A percentile compares a stretch with the other conserved stretches of the same genome.
Evolutionary conservation across 805 yeast species (phyloP).

Genomic region (Wilhelminamyces savonicus): DNA sequence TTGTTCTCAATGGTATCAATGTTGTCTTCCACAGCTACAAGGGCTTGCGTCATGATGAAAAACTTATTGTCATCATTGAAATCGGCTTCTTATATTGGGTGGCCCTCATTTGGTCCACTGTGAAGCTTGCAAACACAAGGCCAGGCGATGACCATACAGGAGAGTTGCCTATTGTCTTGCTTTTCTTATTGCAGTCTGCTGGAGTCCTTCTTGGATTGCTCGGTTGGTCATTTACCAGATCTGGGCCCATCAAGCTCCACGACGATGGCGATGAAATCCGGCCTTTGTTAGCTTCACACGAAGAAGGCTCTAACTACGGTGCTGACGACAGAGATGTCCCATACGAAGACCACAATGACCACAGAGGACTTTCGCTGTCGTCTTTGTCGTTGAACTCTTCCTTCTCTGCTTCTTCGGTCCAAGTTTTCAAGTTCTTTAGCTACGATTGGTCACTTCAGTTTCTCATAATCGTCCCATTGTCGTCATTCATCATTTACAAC

Average conservation of each 20-base stretch:
- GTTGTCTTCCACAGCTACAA: conserved; percentile 25
- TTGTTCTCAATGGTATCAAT: conserved; percentile 43
- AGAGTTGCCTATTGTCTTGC: conserved; percentile 40
- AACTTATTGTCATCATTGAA: conserved; percentile 44
- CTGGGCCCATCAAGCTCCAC: conserved; percentile 1
- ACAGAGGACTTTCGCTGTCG: conserved; percentile 6
- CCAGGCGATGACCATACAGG: conserved; percentile 46
- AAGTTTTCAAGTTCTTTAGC: conserved; percentile 35
- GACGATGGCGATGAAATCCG: conserved; percentile 17
- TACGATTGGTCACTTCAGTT: conserved; percentile 84
- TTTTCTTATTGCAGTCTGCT: conserved; percentile 41
- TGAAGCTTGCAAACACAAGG: conserved; percentile 42
- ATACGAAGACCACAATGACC: too few relatives aligned
- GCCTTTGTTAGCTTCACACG: conserved; percentile 26
- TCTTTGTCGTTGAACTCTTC: conserved; percentile 14
- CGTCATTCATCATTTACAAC: conserved; percentile 49
- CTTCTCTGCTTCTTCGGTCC: background rate
- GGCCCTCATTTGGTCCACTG: conserved; percentile 35
- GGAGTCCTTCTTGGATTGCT: conserved; percentile 49
- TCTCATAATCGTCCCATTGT: conserved; percentile 58
- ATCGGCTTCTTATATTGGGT: conserved; percentile 54
- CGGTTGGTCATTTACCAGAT: conserved; percentile 32
- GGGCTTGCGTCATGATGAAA: conserved; percentile 38
- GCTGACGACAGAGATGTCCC: too few relatives aligned
- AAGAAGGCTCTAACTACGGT: conserved; percentile 11